phyloP scores from a whole-genome alignment of 192 early-diverging fungal species.

The Gryganskiella cystojenkinii region DNA sequence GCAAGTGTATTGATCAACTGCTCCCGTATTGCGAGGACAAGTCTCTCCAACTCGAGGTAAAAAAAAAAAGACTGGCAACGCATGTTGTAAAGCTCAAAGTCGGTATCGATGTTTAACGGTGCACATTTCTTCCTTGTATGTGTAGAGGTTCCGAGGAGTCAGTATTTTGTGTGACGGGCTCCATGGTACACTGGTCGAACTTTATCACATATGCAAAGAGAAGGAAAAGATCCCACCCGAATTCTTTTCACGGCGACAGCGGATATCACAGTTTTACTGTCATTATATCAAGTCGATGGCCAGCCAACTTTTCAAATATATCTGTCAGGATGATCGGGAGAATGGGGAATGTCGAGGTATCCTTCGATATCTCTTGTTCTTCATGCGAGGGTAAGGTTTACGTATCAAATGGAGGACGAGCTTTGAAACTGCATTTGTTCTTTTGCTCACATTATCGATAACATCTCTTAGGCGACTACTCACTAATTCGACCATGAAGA shows the following conservation, averaged over 20 bases:
- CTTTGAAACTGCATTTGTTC: neutral
- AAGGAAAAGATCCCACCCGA: neutral
- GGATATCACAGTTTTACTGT: constrained; percentile 18
- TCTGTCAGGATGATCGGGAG: constrained; percentile 7
- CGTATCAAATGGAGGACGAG: neutral
- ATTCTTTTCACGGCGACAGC: constrained; percentile 14
- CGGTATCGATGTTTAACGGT: neutral
- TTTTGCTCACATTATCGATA: neutral
- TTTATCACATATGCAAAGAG: neutral
- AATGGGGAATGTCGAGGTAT: constrained; percentile 5
- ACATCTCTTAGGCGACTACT: constrained; percentile 17
- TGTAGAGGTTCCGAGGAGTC: constrained; percentile 4
- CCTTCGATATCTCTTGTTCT: constrained; percentile 27
- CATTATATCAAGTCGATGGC: constrained; percentile 8
- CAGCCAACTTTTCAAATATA: constrained; percentile 15
- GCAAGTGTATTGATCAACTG: constrained; percentile 12
- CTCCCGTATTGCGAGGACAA: constrained; percentile 22
- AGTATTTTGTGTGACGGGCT: constrained; percentile 16
- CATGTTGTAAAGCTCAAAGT: too few species aligned
- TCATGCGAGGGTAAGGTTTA: constrained; percentile 18
- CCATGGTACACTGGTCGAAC: constrained; percentile 10
- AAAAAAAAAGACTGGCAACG: neutral
- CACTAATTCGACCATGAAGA: constrained; percentile 10
- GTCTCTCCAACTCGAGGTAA: constrained; percentile 18
- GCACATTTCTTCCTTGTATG: neutral